These are phyloP conservation scores for Zygoascus meyerae DNA, from an alignment of 1,139 yeast species.

Conservation along the genomic window DNA sequence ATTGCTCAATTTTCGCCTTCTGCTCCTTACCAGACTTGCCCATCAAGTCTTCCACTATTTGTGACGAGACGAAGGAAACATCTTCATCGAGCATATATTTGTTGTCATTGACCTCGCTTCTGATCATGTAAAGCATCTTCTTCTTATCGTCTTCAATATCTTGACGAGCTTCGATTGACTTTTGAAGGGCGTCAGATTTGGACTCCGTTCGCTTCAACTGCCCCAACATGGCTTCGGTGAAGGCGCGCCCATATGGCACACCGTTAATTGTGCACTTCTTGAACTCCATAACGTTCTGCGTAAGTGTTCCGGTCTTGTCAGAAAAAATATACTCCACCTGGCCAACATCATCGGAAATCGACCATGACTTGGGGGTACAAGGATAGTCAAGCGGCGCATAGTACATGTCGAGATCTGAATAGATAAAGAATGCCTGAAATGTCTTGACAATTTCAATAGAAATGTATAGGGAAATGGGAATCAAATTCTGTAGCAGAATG, in stretches of 20 bases:
- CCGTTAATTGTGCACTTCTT: conserved; percentile 88
- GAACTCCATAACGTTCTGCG: conserved; percentile 96
- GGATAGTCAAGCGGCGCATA: conserved; percentile 82
- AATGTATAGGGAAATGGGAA: conserved; percentile 87
- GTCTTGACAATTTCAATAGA: conserved; percentile 92
- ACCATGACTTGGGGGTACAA: conserved; percentile 95
- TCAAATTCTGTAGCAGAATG: conserved; percentile 80
- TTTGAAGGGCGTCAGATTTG: conserved; percentile 61
- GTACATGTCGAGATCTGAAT: conserved; percentile 79
- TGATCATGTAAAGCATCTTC: conserved; percentile 55
- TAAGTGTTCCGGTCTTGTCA: conserved; percentile 94
- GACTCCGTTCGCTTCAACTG: conserved; percentile 78
- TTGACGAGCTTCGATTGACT: conserved; percentile 28
- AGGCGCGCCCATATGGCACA: conserved; percentile 82
- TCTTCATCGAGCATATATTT: conserved; percentile 56
- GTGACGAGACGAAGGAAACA: conserved; percentile 75
- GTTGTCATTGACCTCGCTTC: conserved; percentile 41
- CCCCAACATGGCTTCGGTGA: conserved; percentile 93
- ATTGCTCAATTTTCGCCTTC: conserved; percentile 53
- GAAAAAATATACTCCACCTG: conserved; percentile 93
- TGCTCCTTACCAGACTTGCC: conserved; percentile 50
- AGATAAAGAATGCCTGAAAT: conserved; percentile 84
- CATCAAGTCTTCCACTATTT: conserved; percentile 45
- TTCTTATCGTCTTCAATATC: conserved; percentile 54
- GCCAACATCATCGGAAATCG: conserved; percentile 95